Evolutionary conservation across 345 rosid species (phyloP).

Genomic region (Adansonia digitata): DNA sequence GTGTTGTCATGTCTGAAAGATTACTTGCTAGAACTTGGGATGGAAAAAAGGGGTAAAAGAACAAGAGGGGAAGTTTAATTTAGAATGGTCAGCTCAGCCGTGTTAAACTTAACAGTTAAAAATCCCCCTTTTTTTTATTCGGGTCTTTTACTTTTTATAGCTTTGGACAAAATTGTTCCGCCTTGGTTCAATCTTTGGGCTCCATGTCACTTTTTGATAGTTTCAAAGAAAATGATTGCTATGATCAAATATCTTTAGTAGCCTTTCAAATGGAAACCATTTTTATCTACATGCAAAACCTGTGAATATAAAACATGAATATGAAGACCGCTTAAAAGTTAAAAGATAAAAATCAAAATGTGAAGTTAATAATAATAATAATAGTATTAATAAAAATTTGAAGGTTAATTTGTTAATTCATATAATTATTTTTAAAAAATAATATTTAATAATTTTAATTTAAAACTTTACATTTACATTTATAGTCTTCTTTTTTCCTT

Average conservation of each 20-base stretch:
- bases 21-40: neutral
- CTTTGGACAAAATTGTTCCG: conserved; percentile 2
- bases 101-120: neutral
- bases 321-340: too few relatives aligned
- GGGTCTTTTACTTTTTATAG: neutral
- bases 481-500: too few relatives aligned
- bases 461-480: too few relatives aligned
- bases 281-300: neutral
- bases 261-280: neutral
- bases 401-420: too few relatives aligned
- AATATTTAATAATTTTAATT: too few relatives aligned
- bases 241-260: neutral
- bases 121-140: neutral
- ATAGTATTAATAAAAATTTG: too few relatives aligned
- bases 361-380: neutral
- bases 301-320: neutral
- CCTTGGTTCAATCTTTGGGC: conserved; percentile 21
- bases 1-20: neutral
- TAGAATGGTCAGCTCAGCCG: neutral
- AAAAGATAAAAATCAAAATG: neutral
- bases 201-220: neutral
- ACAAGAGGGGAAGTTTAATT: neutral
- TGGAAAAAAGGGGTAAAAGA: neutral
- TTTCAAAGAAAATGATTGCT: conserved; percentile 7
- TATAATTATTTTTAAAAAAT: too few relatives aligned